Evolutionary conservation across 1,284 basidiomycete species (phyloP).

Genomic region (Spongispora temasekensis): DNA sequence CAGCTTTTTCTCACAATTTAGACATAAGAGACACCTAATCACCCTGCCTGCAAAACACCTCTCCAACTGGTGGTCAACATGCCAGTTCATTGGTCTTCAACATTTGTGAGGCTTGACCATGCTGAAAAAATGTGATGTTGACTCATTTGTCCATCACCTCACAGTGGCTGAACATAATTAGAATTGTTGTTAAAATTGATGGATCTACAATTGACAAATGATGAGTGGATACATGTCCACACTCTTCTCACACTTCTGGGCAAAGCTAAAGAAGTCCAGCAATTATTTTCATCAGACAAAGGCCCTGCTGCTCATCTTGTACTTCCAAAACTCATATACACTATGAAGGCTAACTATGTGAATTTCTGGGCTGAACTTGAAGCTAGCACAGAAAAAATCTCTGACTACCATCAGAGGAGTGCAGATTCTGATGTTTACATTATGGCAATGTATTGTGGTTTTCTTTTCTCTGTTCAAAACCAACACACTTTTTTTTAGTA

Average conservation of each 20-base stretch:
- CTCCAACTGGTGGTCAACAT: conserved; percentile 1
- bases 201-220: not conserved
- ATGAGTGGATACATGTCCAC: not conserved
- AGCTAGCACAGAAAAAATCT: not conserved
- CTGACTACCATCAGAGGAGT: not conserved
- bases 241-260: not conserved
- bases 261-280: not conserved
- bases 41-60: not conserved
- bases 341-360: not conserved
- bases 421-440: not conserved
- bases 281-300: conserved; percentile 1
- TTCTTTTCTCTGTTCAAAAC: not conserved
- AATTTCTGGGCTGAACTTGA: conserved; percentile 1
- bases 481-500: not conserved
- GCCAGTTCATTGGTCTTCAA: not conserved
- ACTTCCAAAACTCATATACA: not conserved
- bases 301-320: conserved; percentile 1
- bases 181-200: not conserved
- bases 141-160: conserved; percentile 15
- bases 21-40: not conserved
- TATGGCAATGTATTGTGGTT: conserved; percentile 1
- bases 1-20: not conserved
- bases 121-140: not conserved
- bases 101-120: not conserved
- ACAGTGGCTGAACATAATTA: conserved; percentile 12